These are phyloP conservation scores for Pseudopithomyces maydicus DNA, from an alignment of 2,329 filamentous ascomycete species.

Conservation along the genomic window DNA sequence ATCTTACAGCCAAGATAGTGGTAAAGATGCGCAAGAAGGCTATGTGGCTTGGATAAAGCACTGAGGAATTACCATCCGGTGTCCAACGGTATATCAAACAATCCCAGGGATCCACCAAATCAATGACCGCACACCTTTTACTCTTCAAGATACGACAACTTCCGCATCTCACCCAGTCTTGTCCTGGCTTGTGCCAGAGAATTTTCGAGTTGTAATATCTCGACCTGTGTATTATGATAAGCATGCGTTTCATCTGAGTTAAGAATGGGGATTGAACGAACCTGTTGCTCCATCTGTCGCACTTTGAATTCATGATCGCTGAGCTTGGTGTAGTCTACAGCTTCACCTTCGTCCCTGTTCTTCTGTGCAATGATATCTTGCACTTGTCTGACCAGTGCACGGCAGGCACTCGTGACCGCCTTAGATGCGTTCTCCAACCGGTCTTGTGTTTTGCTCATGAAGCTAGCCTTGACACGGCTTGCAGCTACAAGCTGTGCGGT, in stretches of 20 bases:
- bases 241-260: neutral
- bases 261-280: conserved; percentile 55
- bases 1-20: no score
- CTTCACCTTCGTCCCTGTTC: conserved; percentile 75
- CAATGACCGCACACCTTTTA: conserved; percentile 14
- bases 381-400: conserved; percentile 87
- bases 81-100: neutral
- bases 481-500: conserved; percentile 97
- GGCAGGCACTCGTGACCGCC: conserved; percentile 87
- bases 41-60: neutral
- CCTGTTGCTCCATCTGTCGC: conserved; percentile 99
- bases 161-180: conserved; percentile 94
- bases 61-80: neutral
- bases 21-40: neutral
- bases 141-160: conserved; percentile 77
- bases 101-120: neutral
- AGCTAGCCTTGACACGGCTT: conserved; percentile 92
- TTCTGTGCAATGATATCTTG: conserved; percentile 92
- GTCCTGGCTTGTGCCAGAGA: conserved; percentile 76
- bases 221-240: conserved; percentile 66
- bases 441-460: conserved; percentile 98
- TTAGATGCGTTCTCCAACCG: conserved; percentile 88
- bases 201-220: conserved; percentile 96
- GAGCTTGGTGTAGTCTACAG: conserved; percentile 85
- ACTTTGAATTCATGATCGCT: conserved; percentile 98